Evolutionary conservation across 768 basidiomycete genomes (phyloP), one percentile per base, ranked within the genome.

Genomic region (Arthromyces matolae): DNA sequence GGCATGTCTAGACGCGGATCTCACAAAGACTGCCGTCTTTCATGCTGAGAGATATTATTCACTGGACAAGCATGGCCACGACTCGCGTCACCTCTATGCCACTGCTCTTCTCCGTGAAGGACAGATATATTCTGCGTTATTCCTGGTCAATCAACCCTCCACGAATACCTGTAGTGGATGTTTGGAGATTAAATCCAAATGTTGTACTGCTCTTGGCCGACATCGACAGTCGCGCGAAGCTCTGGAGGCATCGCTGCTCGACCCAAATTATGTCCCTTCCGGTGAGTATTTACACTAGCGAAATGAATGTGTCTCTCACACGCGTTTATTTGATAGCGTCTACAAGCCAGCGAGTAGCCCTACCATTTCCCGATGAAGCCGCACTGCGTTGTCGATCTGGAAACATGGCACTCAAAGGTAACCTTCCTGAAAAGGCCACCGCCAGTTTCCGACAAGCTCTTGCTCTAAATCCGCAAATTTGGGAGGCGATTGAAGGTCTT

Each of bases 401-500:
- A 33, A 76, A 71, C 31, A 79, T 84, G 65, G 89, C 91, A 25
- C 58, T 84, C 61, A 89, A 85, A 65, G 89, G 86, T 40, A 90
- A 92, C 64, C 75, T 88, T 49, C 78, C 77, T 3, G 83, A 86
- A 45, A 78, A 80, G 55, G 93, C 93, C n/a, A 71, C 76, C 20
- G 60, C 68, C 45, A 84, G 82, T 60, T 94, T 86, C 64, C 75
- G 75, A 37, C 78, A 83, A 49, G 87, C 91, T 22, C 72, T 96
- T 51, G 63, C 71, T 12, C 62, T 83, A 38, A 84, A 91, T 60
- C 89, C 90, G 25, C 78, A 89, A 62, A 67, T 93, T 45, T 95
- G 92, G 92, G 93, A 96, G 64, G 93, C 93, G 4, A 88, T 93
- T 58, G 89, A 93, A 60, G 92, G 89, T 0, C 65, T 96, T 27